Conservation (phyloP, 2,329 filamentous ascomycete genomes). For the Xenoacremonium recifei region DNA sequence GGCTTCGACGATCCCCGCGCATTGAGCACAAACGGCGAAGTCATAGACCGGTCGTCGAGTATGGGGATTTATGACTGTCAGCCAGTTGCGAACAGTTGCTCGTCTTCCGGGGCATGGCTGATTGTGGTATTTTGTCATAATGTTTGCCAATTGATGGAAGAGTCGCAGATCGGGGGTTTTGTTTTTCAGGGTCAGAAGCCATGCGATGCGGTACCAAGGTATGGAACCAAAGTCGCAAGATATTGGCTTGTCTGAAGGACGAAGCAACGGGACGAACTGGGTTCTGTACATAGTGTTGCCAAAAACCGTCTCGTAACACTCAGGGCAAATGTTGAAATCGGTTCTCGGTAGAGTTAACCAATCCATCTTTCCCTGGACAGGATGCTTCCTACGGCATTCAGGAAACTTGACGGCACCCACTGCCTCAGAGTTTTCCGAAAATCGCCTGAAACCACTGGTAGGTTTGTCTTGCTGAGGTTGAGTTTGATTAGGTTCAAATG, state of each 20-base stretch:
- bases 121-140: conserved; percentile 47
- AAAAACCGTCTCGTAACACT: conserved; percentile 73
- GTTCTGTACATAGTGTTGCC: conserved; percentile 64
- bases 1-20: conserved; percentile 68
- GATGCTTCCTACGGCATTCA: conserved; percentile 65
- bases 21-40: conserved; percentile 75
- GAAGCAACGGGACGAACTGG: conserved; percentile 59
- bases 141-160: conserved; percentile 66
- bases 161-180: conserved; percentile 63
- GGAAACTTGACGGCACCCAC: conserved; percentile 49
- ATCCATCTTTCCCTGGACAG: conserved; percentile 64
- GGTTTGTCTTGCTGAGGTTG: conserved; percentile 35
- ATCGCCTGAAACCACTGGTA: conserved; percentile 49
- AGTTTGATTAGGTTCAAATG: conserved; percentile 42
- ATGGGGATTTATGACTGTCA: conserved; percentile 68
- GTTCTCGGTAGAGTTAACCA: conserved; percentile 77
- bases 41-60: conserved; percentile 62
- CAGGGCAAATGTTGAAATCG: conserved; percentile 78
- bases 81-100: conserved; percentile 65
- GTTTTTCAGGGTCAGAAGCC: conserved; percentile 75
- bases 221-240: conserved; percentile 76
- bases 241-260: conserved; percentile 56
- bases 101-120: conserved; percentile 58
- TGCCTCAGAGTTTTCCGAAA: conserved; percentile 43
- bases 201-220: conserved; percentile 82